These are phyloP conservation scores for Pezizomycotina sp. DNA, from an alignment of 2,329 filamentous ascomycete species.

Conservation along the genomic window DNA sequence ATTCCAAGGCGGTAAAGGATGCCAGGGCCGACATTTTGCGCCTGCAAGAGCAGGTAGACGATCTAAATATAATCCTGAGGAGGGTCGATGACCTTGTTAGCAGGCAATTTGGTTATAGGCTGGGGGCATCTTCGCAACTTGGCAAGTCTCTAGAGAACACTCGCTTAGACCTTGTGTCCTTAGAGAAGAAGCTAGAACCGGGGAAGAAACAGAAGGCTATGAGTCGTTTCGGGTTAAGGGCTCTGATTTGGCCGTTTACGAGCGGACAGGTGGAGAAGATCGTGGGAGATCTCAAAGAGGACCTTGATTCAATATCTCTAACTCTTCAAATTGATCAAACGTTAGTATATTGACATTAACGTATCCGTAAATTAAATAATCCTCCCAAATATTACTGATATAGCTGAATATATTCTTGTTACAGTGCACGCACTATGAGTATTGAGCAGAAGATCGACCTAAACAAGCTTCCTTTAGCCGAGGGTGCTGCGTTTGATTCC, in stretches of 20 bases:
- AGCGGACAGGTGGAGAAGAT: constrained; percentile 5
- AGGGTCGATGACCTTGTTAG: constrained; percentile 3
- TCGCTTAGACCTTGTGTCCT: not conserved
- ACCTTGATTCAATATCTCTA: constrained; percentile 1
- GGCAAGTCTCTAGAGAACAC: not conserved
- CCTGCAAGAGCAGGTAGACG: constrained; percentile 2
- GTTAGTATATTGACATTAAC: too few relatives aligned
- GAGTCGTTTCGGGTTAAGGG: not conserved
- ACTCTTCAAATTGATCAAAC: constrained; percentile 7
- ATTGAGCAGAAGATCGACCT: constrained; percentile 5
- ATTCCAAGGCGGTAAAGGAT: constrained; percentile 11
- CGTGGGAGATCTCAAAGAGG: not conserved
- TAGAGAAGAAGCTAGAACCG: constrained; percentile 2
- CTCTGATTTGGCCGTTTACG: constrained; percentile 9
- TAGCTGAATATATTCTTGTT: too few relatives aligned
- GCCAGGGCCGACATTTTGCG: constrained; percentile 4
- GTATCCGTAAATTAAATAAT: too few relatives aligned
- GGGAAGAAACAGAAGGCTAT: constrained; percentile 1
- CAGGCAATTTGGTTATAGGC: constrained; percentile 1
- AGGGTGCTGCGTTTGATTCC: constrained; percentile 22
- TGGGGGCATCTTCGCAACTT: constrained; percentile 3
- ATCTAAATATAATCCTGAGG: not conserved
- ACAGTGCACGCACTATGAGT: too few relatives aligned
- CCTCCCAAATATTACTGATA: too few relatives aligned
- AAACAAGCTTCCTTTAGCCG: constrained; percentile 4